Percentiles rank a stretch among this genome's conserved stretches.
phyloP scores from a whole-genome alignment of 2,329 filamentous ascomycete species.

The Celoporthe dispersa region DNA sequence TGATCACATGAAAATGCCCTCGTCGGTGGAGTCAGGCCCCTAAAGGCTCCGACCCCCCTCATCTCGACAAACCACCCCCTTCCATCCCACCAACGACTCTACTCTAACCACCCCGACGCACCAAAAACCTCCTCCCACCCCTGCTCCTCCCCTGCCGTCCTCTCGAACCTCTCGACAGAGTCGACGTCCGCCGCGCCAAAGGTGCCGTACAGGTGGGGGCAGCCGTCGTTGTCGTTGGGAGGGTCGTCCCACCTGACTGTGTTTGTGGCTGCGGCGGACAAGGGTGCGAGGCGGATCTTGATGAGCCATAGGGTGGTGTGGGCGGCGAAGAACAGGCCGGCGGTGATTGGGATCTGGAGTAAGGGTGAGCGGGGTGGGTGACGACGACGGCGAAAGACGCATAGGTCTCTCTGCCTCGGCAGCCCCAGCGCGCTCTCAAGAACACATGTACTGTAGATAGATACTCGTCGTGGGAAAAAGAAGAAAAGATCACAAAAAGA shows the following conservation, averaged over 20 bases:
- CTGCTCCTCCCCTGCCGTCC: slow-evolving; percentile 40
- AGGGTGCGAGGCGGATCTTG: slow-evolving; percentile 55
- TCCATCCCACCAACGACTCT: background rate
- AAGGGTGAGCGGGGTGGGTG: background rate
- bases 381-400: no score
- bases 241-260: slow-evolving; percentile 55
- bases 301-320: slow-evolving; percentile 51
- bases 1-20: no score
- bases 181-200: slow-evolving; percentile 58
- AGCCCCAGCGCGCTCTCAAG: no score
- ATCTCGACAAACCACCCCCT: no score
- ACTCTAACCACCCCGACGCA: slow-evolving; percentile 48
- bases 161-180: slow-evolving; percentile 50
- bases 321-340: slow-evolving; percentile 49
- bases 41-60: no score
- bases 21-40: background rate
- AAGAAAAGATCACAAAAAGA: background rate
- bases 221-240: slow-evolving; percentile 46
- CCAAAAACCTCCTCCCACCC: slow-evolving; percentile 53
- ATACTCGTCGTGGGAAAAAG: no score
- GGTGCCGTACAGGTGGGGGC: slow-evolving; percentile 64
- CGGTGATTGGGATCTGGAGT: slow-evolving; percentile 49
- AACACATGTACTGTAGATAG: no score
- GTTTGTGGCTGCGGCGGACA: slow-evolving; percentile 41
- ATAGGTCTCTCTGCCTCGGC: no score